These are phyloP conservation scores for Alternaria sp. DNA, from an alignment of 2,329 filamentous ascomycete species.

Conservation along the genomic window DNA sequence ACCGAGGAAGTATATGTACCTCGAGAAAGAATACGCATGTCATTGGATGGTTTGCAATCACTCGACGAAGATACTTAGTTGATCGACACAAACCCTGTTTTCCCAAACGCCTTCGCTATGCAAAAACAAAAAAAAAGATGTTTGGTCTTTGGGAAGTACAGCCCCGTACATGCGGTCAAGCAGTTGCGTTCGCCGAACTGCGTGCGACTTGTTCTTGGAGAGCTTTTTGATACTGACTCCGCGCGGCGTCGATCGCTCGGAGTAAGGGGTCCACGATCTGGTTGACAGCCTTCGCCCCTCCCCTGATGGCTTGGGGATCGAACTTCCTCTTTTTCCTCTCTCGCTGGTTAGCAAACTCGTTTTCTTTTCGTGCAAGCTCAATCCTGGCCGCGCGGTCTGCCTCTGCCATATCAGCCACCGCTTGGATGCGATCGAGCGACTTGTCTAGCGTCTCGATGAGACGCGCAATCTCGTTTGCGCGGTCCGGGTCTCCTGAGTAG, in stretches of 20 bases:
- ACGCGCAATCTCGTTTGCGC: slow-evolving; percentile 80
- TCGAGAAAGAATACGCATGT: neutral
- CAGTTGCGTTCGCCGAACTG: slow-evolving; percentile 6
- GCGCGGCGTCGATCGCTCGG: slow-evolving; percentile 73
- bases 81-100: neutral
- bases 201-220: slow-evolving; percentile 65
- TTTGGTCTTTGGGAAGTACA: neutral
- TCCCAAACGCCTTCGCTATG: slow-evolving; percentile 47
- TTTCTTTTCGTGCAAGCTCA: slow-evolving; percentile 71
- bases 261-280: slow-evolving; percentile 79
- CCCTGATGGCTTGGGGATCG: slow-evolving; percentile 72
- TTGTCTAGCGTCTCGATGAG: slow-evolving; percentile 82
- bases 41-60: neutral
- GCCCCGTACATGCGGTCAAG: neutral
- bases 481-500: slow-evolving; percentile 83
- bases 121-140: slow-evolving; percentile 21
- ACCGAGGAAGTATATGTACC: neutral
- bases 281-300: slow-evolving; percentile 78
- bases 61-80: neutral
- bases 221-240: slow-evolving; percentile 74
- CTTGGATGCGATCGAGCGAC: slow-evolving; percentile 79
- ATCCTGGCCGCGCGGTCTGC: slow-evolving; percentile 73
- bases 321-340: slow-evolving; percentile 78
- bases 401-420: slow-evolving; percentile 82
- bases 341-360: slow-evolving; percentile 72